Evolutionary conservation across 805 yeast genomes (phyloP), one percentile per base, ranked within the genome.

Genomic region (Suhomyces sp.): DNA sequence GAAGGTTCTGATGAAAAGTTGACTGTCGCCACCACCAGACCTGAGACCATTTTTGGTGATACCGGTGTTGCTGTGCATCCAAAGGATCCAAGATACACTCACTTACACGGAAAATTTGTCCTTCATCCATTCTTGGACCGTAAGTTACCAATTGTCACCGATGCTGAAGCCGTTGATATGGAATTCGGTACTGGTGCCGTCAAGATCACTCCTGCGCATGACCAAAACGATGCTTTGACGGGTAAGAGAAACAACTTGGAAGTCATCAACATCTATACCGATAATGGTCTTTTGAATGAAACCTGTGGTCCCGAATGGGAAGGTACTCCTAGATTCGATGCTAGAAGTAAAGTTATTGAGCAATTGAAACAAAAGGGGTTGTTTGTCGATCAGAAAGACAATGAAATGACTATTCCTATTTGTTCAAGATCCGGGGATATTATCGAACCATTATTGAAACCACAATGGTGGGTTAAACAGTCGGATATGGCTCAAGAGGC

Each of bases 181-280:
- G 95, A 86, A 63, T 93, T 93, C 51, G 98, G 98, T 76, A 93
- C 98, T 44, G 98, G 98, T 82, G 98, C 98, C 31, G 98, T 93
- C 44, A 93, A 93, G 69, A 93, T 93, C 60, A 93, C 98, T 10
- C 98, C 98, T 41, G 97, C 96, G 28, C 98, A 93, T 65, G 98
- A 93, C 68, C 84, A 81, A 54, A 93, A 93, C 75, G 98, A 93
- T 87, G 88, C 87, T 76, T 76, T 72, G 57, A 88, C 96, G 36
- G 98, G 98, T 71, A 90, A 86, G 70, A 88, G 98, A 70, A 86
- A 88, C 63, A 71, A 78, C 55, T 74, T 93, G 53, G 96, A 88
- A 60, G 78, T 88, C 54, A 76, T 93, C 66, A 90, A 88, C 66
- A 88, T 93, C 47, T 70, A 85, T 51, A 91, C 95, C 38, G 98